These are phyloP conservation scores for Aspergillus versicolor DNA, from an alignment of 2,329 filamentous ascomycete species.

Conservation along the genomic window DNA sequence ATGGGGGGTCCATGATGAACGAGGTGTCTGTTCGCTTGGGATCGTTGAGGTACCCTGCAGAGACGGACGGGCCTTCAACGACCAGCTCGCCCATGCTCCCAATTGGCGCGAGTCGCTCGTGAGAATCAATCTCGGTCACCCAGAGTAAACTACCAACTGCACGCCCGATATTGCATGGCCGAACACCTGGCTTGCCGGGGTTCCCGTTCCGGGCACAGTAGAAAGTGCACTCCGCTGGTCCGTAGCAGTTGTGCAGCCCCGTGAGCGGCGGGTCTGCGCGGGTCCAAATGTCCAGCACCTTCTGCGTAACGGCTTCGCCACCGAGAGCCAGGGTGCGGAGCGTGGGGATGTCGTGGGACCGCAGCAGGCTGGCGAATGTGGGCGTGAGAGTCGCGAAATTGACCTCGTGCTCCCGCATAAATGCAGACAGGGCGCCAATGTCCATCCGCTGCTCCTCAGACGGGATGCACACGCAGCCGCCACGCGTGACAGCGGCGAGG, in stretches of 20 bases:
- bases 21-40: conserved; percentile 10
- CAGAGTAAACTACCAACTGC: conserved; percentile 11
- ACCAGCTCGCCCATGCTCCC: conserved; percentile 17
- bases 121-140: conserved; percentile 12
- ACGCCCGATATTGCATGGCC: conserved; percentile 10
- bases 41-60: conserved; percentile 14
- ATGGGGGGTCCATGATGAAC: conserved; percentile 9
- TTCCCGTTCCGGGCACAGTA: conserved; percentile 8
- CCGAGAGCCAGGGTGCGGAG: conserved; percentile 12
- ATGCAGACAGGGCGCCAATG: conserved; percentile 43
- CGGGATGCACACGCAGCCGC: conserved; percentile 58
- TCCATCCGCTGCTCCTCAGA: conserved; percentile 40
- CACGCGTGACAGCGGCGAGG: conserved; percentile 50
- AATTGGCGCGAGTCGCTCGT: conserved; percentile 11
- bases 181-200: background rate
- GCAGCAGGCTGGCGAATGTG: conserved; percentile 11
- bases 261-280: conserved; percentile 4
- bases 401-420: conserved; percentile 39
- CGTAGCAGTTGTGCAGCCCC: conserved; percentile 34
- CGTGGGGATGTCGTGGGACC: conserved; percentile 7
- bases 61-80: conserved; percentile 11
- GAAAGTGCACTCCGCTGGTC: conserved; percentile 28
- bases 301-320: conserved; percentile 10
- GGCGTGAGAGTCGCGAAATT: conserved; percentile 28
- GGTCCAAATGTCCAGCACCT: conserved; percentile 10